These are phyloP conservation scores for Centaurea solstitialis DNA, from an alignment of 129 eudicot species.

Conservation along the genomic window DNA sequence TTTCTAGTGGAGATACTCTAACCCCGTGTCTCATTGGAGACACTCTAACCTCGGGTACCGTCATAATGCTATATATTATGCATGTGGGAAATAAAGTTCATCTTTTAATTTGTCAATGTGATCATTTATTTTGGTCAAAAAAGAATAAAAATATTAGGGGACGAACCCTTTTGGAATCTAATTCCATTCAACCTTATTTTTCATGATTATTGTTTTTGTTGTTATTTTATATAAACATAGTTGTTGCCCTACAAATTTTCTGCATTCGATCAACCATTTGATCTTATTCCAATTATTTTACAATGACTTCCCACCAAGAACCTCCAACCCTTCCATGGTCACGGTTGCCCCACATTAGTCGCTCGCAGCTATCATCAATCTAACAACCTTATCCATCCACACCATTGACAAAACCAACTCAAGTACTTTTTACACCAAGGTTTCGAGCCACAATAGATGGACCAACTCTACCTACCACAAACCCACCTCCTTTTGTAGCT, in stretches of 20 bases:
- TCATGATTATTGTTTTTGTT: background rate
- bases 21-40: no score
- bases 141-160: background rate
- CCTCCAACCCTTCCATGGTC: slow-evolving; percentile 51
- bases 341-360: slow-evolving; percentile 42
- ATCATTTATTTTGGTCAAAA: background rate
- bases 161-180: background rate
- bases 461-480: no score
- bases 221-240: slow-evolving; percentile 13
- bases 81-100: background rate
- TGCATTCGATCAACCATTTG: background rate
- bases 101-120: background rate
- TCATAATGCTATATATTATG: no score
- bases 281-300: background rate
- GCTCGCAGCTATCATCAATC: slow-evolving; percentile 25
- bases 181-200: background rate
- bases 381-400: background rate
- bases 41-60: no score
- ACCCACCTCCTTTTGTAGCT: no score
- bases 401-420: no score
- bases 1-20: no score
- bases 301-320: slow-evolving; percentile 51
- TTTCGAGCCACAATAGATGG: no score
- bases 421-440: no score
- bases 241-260: background rate